Evolutionary conservation across 345 rosid genomes (phyloP), one percentile per base, ranked within the genome.

Genomic region (Euphorbia lathyris): DNA sequence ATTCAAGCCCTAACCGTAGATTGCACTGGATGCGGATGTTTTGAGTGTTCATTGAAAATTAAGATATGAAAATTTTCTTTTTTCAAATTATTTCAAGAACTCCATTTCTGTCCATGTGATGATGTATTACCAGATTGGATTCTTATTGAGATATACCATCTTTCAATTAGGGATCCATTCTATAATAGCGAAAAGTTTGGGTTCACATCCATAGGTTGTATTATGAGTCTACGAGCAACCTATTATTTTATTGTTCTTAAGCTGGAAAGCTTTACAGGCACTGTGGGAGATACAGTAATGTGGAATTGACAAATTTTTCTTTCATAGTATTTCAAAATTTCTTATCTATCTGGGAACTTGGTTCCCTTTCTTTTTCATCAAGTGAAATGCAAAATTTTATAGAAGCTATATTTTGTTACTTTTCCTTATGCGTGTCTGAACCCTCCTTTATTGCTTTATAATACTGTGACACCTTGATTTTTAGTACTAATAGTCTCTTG

Each of bases 391-490:
- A 19, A 53, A 0, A 0, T 53, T 53, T 22, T 34, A 17, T 45
- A 19, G 27, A 19, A n/a, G 20, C 5, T 62, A 9, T 36, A 16
- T 36, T 60, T 38, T 36, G 13, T 16, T 9, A 40, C 45, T 30
- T 66, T 9, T 29, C 17, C 58, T 22, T 50, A 1, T 20, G 5
- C 11, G 3, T 20, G 13, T 30, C 26, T 10, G 57, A 10, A 5
- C 29, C 22, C 58, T 7, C 19, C 0, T 22, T 10, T 14, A 23
- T 0, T 4, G 20, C 14, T 64, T 40, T 13, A 20, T 20, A 5
- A 40, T 26, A 40, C 20, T 17, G n/a, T 63, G 30, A 9, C 58
- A 57, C 23, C 9, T 6, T 81, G 76, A 67, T 23, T 76, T 43
- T 11, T 51, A n/a, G n/a, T n/a, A n/a, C n/a, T 53, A 10, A 59